Conservation (phyloP, 441 rosid genomes). For the Lepidium campestre region DNA sequence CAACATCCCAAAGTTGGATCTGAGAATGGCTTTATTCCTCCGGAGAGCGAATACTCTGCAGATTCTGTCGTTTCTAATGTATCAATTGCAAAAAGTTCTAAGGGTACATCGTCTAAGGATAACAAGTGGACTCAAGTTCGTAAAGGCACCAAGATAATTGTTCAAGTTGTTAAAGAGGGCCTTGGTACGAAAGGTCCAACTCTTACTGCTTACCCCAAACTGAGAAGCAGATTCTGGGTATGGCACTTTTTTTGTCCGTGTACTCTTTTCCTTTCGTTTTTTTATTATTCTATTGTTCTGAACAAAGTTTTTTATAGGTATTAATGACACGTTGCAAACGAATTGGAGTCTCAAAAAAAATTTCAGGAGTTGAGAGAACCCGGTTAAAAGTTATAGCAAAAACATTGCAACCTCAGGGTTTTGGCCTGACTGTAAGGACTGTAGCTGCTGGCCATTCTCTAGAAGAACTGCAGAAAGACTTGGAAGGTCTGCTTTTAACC, state of each 20-base stretch:
- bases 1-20: constrained; percentile 41
- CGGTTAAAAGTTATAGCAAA: constrained; percentile 87
- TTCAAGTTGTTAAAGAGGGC: constrained; percentile 97
- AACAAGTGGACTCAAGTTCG: constrained; percentile 72
- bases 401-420: constrained; percentile 84
- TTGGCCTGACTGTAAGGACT: constrained; percentile 87
- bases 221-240: constrained; percentile 97
- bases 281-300: constrained; percentile 14
- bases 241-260: constrained; percentile 8
- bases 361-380: constrained; percentile 75
- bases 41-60: constrained; percentile 31
- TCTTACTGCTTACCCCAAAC: constrained; percentile 80
- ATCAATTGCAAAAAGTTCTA: constrained; percentile 30
- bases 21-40: constrained; percentile 23
- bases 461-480: constrained; percentile 87
- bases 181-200: constrained; percentile 93
- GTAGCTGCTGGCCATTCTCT: constrained; percentile 87
- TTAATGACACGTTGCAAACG: constrained; percentile 53
- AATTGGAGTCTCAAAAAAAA: constrained; percentile 81
- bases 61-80: constrained; percentile 30
- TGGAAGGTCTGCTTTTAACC: constrained; percentile 74
- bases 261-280: constrained; percentile 1
- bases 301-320: constrained; percentile 43
- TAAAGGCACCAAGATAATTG: constrained; percentile 87
- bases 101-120: constrained; percentile 27